Conservation (phyloP, 2,329 filamentous ascomycete species). For the Amesomyces nigricolor region DNA sequence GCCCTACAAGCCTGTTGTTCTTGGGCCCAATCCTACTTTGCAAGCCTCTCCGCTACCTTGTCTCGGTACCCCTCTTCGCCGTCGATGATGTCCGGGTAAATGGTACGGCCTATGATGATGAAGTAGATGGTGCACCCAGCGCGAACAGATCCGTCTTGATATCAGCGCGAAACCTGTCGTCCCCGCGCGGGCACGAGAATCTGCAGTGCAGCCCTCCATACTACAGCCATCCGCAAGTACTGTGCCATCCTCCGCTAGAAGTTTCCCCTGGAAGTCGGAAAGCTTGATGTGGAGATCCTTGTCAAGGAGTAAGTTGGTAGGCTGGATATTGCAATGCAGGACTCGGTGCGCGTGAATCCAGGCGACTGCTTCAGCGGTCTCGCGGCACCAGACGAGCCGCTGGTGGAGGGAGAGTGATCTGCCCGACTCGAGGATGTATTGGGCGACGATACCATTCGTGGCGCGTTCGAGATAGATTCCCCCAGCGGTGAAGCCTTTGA, state of each 20-base stretch:
- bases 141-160: background rate
- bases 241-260: background rate
- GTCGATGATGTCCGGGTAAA: slow-evolving; percentile 2
- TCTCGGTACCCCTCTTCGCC: background rate
- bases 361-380: slow-evolving; percentile 1
- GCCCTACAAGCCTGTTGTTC: background rate
- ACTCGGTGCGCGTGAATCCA: background rate
- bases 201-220: background rate
- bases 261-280: slow-evolving; percentile 1
- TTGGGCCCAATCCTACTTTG: background rate
- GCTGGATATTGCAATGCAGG: slow-evolving; percentile 5
- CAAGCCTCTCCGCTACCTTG: slow-evolving; percentile 1
- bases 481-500: background rate
- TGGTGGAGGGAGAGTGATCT: background rate
- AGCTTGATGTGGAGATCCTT: slow-evolving; percentile 1
- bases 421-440: slow-evolving; percentile 1
- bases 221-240: background rate
- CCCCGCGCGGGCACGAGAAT: background rate
- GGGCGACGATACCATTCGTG: background rate
- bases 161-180: background rate
- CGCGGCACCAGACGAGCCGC: slow-evolving; percentile 1
- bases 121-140: slow-evolving; percentile 3
- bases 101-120: background rate
- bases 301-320: slow-evolving; percentile 1
- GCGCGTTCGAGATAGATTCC: slow-evolving; percentile 3